These are phyloP conservation scores for Capsicum rhomboideum DNA, from an alignment of 257 asterid genomes.

Conservation along the genomic window DNA sequence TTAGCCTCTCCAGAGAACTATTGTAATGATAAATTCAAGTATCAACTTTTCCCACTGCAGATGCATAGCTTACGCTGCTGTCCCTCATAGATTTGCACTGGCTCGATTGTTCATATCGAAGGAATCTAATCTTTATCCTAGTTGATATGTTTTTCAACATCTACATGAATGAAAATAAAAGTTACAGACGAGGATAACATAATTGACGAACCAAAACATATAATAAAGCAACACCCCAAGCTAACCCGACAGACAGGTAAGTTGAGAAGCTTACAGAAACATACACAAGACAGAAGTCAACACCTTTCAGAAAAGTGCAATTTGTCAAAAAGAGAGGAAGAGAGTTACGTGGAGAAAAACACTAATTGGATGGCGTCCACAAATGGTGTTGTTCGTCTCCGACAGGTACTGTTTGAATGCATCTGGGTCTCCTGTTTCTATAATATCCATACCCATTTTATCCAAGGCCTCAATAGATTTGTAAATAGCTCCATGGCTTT, in stretches of 20 bases:
- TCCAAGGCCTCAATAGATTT: slow-evolving; percentile 89
- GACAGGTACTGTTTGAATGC: slow-evolving; percentile 69
- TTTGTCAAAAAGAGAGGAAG: neutral
- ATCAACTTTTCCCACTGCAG: slow-evolving; percentile 80
- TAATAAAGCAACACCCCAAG: neutral
- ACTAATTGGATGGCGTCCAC: slow-evolving; percentile 95
- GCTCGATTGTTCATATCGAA: slow-evolving; percentile 90
- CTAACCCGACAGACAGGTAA: neutral
- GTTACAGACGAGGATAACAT: neutral
- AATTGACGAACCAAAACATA: neutral
- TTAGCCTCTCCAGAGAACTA: neutral
- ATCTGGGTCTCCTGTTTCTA: slow-evolving; percentile 88
- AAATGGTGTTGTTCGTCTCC: slow-evolving; percentile 91
- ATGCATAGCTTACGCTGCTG: slow-evolving; percentile 97
- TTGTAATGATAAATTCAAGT: slow-evolving; percentile 19
- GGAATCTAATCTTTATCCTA: slow-evolving; percentile 64
- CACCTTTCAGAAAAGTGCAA: neutral
- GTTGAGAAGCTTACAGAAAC: neutral
- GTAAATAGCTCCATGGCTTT: slow-evolving; percentile 77
- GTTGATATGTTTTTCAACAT: slow-evolving; percentile 68
- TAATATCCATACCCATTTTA: slow-evolving; percentile 82
- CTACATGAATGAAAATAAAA: slow-evolving; percentile 25
- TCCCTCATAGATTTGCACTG: slow-evolving; percentile 79
- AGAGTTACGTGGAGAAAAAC: slow-evolving; percentile 87
- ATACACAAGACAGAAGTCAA: neutral